Evolutionary conservation across 352 stramenopile species (phyloP).

Genomic region (Pelagophyceae sp.): DNA sequence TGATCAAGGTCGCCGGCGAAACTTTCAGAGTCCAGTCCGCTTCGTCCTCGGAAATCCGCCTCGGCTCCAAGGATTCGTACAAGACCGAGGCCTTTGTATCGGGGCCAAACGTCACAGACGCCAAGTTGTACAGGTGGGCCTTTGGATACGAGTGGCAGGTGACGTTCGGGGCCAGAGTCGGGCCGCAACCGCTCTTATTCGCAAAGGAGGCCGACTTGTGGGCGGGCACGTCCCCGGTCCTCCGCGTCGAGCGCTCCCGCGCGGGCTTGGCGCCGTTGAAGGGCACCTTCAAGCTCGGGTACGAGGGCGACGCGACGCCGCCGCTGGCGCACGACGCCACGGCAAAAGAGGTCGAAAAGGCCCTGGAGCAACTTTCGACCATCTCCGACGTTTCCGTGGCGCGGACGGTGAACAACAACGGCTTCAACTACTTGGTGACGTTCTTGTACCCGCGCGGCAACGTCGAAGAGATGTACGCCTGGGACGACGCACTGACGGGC

Average conservation of each 20-base stretch:
- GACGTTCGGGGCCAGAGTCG: slow-evolving; percentile 54
- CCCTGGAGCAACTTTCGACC: slow-evolving; percentile 72
- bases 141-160: slow-evolving; percentile 62
- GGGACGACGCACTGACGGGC: slow-evolving; percentile 78
- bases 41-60: slow-evolving; percentile 17
- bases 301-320: slow-evolving; percentile 69
- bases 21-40: slow-evolving; percentile 28
- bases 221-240: slow-evolving; percentile 78
- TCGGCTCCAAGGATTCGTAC: slow-evolving; percentile 32
- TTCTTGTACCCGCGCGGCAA: slow-evolving; percentile 76
- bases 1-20: slow-evolving; percentile 42
- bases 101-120: slow-evolving; percentile 33
- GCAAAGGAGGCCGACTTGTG: slow-evolving; percentile 74
- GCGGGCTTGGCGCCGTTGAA: slow-evolving; percentile 77
- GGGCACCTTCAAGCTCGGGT: slow-evolving; percentile 69
- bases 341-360: slow-evolving; percentile 60
- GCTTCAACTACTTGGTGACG: slow-evolving; percentile 86
- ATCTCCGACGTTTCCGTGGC: slow-evolving; percentile 75
- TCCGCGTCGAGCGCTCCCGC: slow-evolving; percentile 61
- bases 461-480: slow-evolving; percentile 66
- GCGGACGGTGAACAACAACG: slow-evolving; percentile 77
- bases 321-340: slow-evolving; percentile 72
- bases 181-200: slow-evolving; percentile 70
- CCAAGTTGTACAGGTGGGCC: slow-evolving; percentile 51
- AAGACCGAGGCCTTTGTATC: neutral